These are phyloP conservation scores for Castanospermum australe DNA, from an alignment of 306 rosid genomes.

Conservation along the genomic window DNA sequence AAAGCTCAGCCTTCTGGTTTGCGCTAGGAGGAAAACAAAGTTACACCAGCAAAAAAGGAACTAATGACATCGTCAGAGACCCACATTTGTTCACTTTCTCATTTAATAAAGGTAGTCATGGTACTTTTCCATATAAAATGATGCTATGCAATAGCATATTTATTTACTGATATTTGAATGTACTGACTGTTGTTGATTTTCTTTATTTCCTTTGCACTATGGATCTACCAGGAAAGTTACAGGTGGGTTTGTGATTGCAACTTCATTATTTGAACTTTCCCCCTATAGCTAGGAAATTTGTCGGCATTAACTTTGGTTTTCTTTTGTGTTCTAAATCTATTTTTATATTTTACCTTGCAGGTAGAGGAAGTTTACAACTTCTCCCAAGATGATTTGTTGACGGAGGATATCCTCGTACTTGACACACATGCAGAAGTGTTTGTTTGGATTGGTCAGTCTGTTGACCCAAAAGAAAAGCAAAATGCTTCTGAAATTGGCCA, in stretches of 20 bases:
- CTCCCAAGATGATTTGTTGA: constrained; percentile 85
- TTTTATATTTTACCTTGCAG: constrained; percentile 43
- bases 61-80: constrained; percentile 66
- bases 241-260: constrained; percentile 53
- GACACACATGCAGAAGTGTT: constrained; percentile 95
- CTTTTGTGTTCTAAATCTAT: constrained; percentile 23
- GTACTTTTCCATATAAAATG: constrained; percentile 3
- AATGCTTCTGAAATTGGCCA: constrained; percentile 80
- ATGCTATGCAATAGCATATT: background rate
- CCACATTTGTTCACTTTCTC: constrained; percentile 82
- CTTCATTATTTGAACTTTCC: constrained; percentile 11
- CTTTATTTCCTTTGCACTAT: constrained; percentile 31
- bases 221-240: constrained; percentile 80
- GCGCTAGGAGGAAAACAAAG: constrained; percentile 90
- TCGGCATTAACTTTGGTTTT: background rate
- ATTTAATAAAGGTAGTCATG: constrained; percentile 58
- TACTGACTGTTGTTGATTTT: constrained; percentile 47
- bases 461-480: constrained; percentile 78
- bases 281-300: background rate
- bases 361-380: constrained; percentile 89
- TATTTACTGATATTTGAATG: constrained; percentile 13
- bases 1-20: constrained; percentile 89
- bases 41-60: constrained; percentile 63
- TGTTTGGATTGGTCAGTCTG: constrained; percentile 91
- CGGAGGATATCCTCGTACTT: constrained; percentile 87